Base-by-base conservation (phyloP, 2,329 filamentous ascomycete genomes). In the Aspergillus sp. region DNA sequence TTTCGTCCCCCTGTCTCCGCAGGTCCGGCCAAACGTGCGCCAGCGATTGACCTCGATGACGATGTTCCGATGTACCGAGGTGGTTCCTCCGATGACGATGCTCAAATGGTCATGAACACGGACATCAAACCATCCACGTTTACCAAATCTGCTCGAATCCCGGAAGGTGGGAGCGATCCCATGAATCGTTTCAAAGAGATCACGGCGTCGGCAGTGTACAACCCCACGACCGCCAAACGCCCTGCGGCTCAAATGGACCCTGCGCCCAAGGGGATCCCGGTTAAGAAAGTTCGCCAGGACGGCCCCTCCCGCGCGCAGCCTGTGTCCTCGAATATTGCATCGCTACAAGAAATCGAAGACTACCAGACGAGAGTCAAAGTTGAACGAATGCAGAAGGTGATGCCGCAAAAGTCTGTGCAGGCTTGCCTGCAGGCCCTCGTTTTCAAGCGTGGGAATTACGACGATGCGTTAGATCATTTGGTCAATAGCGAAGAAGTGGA, bases 61-160 rank as follows among this genome's bases (percentile, higher is more conserved):
- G 83, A 84, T 49, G 81, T 80, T 4, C 84, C 85, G 2, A 80
- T 81, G 2, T 84, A 87, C 52, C 82, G 83, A 47, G 87, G 87
- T 45, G 88, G 86, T 20, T 85, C 82, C 14, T 89, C 87, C 0
- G 88, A 89, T 31, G 85, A 88, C 29, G 80, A 84, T 54, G 68
- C 74, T 51, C 75, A 79, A 47, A 70, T 73, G 18, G 72, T 79
- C 45, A 73, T 75, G 49, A 76, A 75, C 39, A 83, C 83, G 1
- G 84, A 88, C 63, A 87, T 90, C 64, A 84, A 83, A 60, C 84
- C 85, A 3, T 83, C 85, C 1, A 83, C 79, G 50, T 86, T 88
- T 63, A 77, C 77, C 42, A 81, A 77, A 67, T 76, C 77, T 55
- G 72, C 73, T 22, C 71, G 75, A 29, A 79, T 70, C 54, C 68